phyloP scores from a whole-genome alignment of 2,329 filamentous ascomycete genomes.

The Myriosclerotinia duriaeana region DNA sequence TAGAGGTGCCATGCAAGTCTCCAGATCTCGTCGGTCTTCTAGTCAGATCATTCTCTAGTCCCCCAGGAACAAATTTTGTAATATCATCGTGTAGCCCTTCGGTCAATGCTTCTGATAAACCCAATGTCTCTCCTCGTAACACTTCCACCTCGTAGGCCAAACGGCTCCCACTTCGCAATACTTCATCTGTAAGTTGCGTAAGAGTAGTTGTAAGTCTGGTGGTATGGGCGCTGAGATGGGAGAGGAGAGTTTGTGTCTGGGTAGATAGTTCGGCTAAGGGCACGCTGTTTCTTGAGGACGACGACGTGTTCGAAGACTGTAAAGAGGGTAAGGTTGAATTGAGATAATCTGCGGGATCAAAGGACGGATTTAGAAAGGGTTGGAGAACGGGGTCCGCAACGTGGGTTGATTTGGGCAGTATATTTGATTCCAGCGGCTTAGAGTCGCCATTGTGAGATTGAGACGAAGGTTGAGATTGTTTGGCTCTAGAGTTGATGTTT shows the following conservation, averaged over 20 bases:
- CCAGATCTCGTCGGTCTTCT: conserved; percentile 31
- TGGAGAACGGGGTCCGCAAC: conserved; percentile 70
- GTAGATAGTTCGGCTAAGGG: conserved; percentile 74
- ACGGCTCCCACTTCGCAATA: conserved; percentile 81
- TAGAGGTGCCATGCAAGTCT: conserved; percentile 34
- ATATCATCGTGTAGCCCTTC: conserved; percentile 73
- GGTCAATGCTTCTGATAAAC: conserved; percentile 75
- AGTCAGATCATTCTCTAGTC: conserved; percentile 37
- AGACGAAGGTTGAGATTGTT: conserved; percentile 9
- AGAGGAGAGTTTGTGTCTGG: conserved; percentile 80
- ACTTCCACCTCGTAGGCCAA: conserved; percentile 95
- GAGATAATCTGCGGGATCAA: conserved; percentile 82
- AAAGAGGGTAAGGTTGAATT: conserved; percentile 76
- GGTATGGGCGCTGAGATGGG: conserved; percentile 85
- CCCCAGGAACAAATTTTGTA: conserved; percentile 64
- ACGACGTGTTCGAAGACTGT: conserved; percentile 41
- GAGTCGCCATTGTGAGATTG: conserved; percentile 25
- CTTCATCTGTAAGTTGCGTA: conserved; percentile 91
- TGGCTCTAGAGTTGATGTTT: conserved; percentile 31
- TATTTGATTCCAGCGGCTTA: conserved; percentile 10
- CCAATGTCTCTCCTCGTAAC: conserved; percentile 79
- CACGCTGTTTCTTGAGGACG: conserved; percentile 42
- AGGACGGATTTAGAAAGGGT: conserved; percentile 72
- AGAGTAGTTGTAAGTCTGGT: conserved; percentile 77
- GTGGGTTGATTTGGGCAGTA: conserved; percentile 52